A percentile compares a stretch with the other conserved stretches of the same genome.
These are phyloP conservation scores for Dryas integrifolia DNA, from an alignment of 331 rosid genomes.

Conservation along the genomic window DNA sequence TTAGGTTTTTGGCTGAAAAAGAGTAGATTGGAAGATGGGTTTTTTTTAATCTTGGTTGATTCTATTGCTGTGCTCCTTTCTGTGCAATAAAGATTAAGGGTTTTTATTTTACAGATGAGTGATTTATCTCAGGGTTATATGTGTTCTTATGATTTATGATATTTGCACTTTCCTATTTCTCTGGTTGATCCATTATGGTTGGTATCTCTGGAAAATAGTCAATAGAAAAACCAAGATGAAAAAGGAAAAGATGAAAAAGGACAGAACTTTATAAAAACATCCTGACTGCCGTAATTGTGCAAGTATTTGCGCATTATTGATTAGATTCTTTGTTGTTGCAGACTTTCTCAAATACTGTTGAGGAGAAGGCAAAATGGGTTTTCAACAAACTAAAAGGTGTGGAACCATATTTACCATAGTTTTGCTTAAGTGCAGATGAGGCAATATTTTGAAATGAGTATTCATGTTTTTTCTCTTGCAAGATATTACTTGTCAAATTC, in stretches of 20 bases:
- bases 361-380: constrained; percentile 91
- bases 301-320: constrained; percentile 15
- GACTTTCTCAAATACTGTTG: constrained; percentile 81
- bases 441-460: background rate
- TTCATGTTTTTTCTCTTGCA: background rate
- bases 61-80: background rate
- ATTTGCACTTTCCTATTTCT: background rate
- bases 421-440: background rate
- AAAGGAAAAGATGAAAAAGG: background rate
- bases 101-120: background rate
- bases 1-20: constrained; percentile 4
- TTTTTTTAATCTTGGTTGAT: constrained; percentile 3
- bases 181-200: background rate
- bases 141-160: background rate
- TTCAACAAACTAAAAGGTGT: constrained; percentile 90
- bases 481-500: background rate
- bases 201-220: background rate
- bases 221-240: background rate
- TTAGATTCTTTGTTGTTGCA: constrained; percentile 35
- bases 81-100: background rate
- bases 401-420: background rate
- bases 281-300: background rate
- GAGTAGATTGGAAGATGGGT: constrained; percentile 11
- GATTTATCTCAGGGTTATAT: background rate
- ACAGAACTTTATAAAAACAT: too few species aligned